Evolutionary conservation across 148 eudicot genomes (phyloP), one percentile per base, ranked within the genome.

Genomic region (Vaccinium vitisidaea): DNA sequence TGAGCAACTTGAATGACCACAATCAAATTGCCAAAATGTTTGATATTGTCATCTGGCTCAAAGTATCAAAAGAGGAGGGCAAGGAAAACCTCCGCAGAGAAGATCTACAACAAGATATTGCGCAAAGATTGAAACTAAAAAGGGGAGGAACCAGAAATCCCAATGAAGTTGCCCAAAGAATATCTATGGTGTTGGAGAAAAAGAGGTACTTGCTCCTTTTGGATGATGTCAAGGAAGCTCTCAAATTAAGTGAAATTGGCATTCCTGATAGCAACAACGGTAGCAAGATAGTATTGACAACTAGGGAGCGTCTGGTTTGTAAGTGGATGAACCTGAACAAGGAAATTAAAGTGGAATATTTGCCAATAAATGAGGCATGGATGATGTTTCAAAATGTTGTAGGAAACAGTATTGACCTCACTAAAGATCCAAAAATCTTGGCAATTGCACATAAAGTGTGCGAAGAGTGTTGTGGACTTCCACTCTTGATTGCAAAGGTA

Each of bases 161-260:
- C 25, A 25, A 58, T 14, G 27, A 27, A 25, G 63, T 65, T 77
- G 77, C 75, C 7, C 5, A 14, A 49, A 52, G 18, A 49, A 84
- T 84, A 84, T 23, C 4, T 4, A 48, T 0, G 6, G 52, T 5
- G 61, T 80, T 84, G n/a, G 21, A 50, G 2, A 23, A 10, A 0
- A 80, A 49, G 50, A 84, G 21, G 55, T 84, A 65, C 39, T 67
- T 84, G 86, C 76, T 84, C 1, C 83, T 80, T 48, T 53, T 79
- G 55, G 86, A 84, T 84, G 86, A 80, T 70, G 86, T 84, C n/a
- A 84, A 80, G 11, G 58, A 70, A 54, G 13, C 3, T 21, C 71
- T 84, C 15, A 46, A 77, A 9, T 70, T 84, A 23, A 0, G 7
- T 0, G 15, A n/a, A 27, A 32, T 84, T 5, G 86, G 86, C 16